phyloP scores from a whole-genome alignment of 345 rosid species.

The Eucalyptus decipiens region DNA sequence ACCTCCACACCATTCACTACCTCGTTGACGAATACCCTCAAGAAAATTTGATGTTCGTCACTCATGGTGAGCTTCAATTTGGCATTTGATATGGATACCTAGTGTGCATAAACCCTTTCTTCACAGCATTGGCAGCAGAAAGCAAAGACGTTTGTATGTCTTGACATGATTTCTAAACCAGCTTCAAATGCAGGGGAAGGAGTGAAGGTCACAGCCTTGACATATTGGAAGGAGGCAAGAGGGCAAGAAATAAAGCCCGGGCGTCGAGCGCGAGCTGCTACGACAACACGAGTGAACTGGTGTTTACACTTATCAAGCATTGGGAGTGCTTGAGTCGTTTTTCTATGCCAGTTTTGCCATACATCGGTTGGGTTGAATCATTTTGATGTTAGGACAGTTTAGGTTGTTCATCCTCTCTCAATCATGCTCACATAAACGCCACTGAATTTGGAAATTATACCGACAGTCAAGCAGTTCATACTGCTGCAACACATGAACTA shows the following conservation, averaged over 20 bases:
- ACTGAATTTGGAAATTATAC: not conserved
- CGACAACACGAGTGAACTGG: fast-evolving
- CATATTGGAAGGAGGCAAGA: not conserved
- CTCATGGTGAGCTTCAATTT: conserved; percentile 46
- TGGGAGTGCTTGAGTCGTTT: not conserved
- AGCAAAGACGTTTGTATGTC: not conserved
- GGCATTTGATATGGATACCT: not conserved
- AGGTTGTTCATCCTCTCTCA: not conserved
- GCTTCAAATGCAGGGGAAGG: not conserved
- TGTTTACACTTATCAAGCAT: not conserved
- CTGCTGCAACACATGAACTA: not conserved
- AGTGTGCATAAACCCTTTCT: not conserved
- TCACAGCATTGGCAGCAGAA: not conserved
- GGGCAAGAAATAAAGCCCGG: not conserved
- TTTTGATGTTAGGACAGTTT: not conserved
- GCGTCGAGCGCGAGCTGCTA: conserved; percentile 3
- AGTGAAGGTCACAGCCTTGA: not conserved
- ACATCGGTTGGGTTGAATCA: not conserved
- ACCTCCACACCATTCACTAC: conserved; percentile 29
- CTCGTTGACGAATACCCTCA: conserved; percentile 63
- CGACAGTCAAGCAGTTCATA: not conserved
- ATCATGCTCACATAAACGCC: not conserved
- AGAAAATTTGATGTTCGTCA: conserved; percentile 68
- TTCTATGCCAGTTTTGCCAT: not conserved
- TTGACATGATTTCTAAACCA: not conserved